Percentiles rank a stretch among this genome's conserved stretches.
Evolutionary conservation across 495 filamentous ascomycete genomes (phyloP).

Genomic region (Neurospora sp.): DNA sequence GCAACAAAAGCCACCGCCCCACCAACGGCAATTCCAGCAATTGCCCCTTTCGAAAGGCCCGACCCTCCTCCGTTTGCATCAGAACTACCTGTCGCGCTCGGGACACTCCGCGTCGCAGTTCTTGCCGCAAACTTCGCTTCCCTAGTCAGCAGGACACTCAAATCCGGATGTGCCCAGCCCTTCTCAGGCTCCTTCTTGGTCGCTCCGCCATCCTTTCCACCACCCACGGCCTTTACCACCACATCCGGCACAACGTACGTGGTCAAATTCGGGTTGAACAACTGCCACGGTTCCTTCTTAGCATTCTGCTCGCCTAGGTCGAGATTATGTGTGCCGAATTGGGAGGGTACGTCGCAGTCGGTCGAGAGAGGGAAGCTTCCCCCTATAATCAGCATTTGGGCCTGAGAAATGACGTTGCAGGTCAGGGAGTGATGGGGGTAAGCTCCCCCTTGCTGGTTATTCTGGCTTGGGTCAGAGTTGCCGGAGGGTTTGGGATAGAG

Average conservation of each 20-base stretch:
- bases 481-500: conserved; percentile 23
- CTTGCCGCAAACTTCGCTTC: conserved; percentile 16
- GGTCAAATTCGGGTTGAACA: conserved; percentile 22
- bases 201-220: conserved; percentile 49
- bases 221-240: conserved; percentile 53
- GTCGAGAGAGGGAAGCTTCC: conserved; percentile 50
- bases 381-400: conserved; percentile 63
- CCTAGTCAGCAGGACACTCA: conserved; percentile 18
- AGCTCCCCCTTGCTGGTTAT: conserved; percentile 10
- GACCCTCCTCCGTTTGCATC: not conserved
- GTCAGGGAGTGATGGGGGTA: conserved; percentile 37
- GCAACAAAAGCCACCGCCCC: conserved; percentile 3
- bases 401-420: conserved; percentile 38
- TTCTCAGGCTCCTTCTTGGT: conserved; percentile 51
- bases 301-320: conserved; percentile 37
- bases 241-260: conserved; percentile 50
- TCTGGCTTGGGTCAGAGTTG: not conserved
- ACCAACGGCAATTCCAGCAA: conserved; percentile 20
- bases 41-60: conserved; percentile 16
- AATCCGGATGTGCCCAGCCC: conserved; percentile 21
- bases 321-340: conserved; percentile 52
- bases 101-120: conserved; percentile 13
- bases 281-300: conserved; percentile 18
- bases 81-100: not conserved
- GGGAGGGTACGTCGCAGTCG: conserved; percentile 53